Evolutionary conservation across 495 filamentous ascomycete genomes (phyloP), one percentile per base, ranked within the genome.

Genomic region (Penicillium maclennaniae): DNA sequence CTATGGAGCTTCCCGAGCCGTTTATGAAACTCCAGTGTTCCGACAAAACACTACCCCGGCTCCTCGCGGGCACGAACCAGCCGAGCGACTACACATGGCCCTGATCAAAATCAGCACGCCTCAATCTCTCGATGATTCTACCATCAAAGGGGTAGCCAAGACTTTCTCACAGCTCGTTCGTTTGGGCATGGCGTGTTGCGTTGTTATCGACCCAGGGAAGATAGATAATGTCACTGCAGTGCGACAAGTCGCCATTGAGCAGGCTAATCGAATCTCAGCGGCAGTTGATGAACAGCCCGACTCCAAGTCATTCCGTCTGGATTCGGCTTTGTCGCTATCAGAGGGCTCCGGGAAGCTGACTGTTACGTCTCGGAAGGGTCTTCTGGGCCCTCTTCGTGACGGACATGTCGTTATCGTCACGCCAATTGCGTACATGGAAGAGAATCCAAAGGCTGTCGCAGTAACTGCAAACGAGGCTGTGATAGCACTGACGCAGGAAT

Each of bases 91-190:
- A 20, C 91, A 97, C 67, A 72, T 95, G 28, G 91, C 93, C 10
- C 66, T 99, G 51, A 84, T 99, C 47, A 96, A 95, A 65, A 77
- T 97, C 41, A 82, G 86, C 37, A 79, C 78, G 21, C 87, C 88
- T 4, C 84, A 93, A 60, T 65, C 67, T 1, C 76, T 93, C 45
- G 78, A 86, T 61, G 81, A 91, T 48, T 66, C 71, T 7, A 86
- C 80, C 0, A 60, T 97, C 2, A 61, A 82, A 45, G 93, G 91
- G 0, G 81, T 97, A 45, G 90, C 86, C 0, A 84, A 83, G 56
- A 97, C 95, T 0, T 68, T 99, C 17, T 83, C 84, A 9, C 92
- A 95, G 63, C 83, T 99, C 7, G 78, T 80, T 23, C 82, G 84
- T 43, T 75, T 99, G 23, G 93, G 95, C 15, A 77, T 97, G 61